Base-by-base conservation (phyloP, 108 stramenopile species). In the Discostella pseudostelligera region DNA sequence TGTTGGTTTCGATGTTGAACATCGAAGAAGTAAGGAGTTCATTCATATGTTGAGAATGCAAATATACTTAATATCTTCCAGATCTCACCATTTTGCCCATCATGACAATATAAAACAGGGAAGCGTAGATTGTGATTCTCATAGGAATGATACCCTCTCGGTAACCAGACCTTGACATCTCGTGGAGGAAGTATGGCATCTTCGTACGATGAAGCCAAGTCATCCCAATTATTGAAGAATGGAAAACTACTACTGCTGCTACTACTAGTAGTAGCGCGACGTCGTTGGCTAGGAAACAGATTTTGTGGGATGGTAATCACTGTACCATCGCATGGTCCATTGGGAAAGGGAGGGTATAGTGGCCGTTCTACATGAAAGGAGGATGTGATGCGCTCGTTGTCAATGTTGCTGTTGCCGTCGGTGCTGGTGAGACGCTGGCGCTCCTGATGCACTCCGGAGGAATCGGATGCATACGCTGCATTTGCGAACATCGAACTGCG, bases 51-150 rank as follows among this genome's bases (percentile, higher is more conserved):
- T 2, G 25, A 5, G 14, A 7, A 20, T 20, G 3, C 57, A 58
- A 39, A 20, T 17, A 39, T 37, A 21, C 39, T 0, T 24, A 59
- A 36, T 22, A 59, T 40, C 37, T 20, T 16, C 1, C 19, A 16
- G 3, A 57, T 28, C 67, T 69, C 35, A 69, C 67, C 67, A 73
- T 86, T 89, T 67, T 89, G 85, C 9, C 88, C 88, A 65, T 89
- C 88, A 32, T 89, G 88, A 26, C 69, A 69, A 56, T 84, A 86
- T 36, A 89, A 51, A 24, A 86, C 69, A 9, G 84, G 85, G 42
- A 81, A 81, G 22, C 29, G 39, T 13, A 53, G 37, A 10, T 36
- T 20, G 10, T 24, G 20, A 28, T 49, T 50, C 25, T 79, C 56
- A 14, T 25, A 28, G 5, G 26, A 29, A 35, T 80, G 36, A 54